Evolutionary conservation across 1,284 basidiomycete genomes (phyloP).

Genomic region (Tylopilus orsonianus): DNA sequence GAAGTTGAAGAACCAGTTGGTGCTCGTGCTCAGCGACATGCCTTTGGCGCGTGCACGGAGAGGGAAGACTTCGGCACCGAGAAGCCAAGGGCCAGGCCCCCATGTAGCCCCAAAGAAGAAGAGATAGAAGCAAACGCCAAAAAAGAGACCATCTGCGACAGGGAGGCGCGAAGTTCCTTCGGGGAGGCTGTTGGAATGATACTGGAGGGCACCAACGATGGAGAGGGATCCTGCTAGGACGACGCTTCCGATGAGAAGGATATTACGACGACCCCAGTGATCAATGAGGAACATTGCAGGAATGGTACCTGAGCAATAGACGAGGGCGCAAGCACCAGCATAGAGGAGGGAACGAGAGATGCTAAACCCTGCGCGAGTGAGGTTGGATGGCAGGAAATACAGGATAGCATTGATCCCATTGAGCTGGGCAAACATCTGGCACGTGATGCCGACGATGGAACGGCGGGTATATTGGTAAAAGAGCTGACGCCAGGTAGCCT

Average conservation of each 20-base stretch:
- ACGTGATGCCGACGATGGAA: conserved; percentile 47
- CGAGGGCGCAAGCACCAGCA: conserved; percentile 54
- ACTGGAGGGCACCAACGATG: conserved; percentile 46
- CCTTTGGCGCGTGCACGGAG: conserved; percentile 67
- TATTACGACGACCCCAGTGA: conserved; percentile 48
- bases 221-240: conserved; percentile 42
- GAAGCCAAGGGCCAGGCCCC: conserved; percentile 65
- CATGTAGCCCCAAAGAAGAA: conserved; percentile 55
- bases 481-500: conserved; percentile 45
- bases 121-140: conserved; percentile 43
- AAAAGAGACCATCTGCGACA: conserved; percentile 47
- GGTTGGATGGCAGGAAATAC: conserved; percentile 54
- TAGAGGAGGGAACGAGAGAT: conserved; percentile 46
- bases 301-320: conserved; percentile 58
- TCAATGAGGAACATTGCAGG: conserved; percentile 60
- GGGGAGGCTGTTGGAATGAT: conserved; percentile 41
- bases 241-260: conserved; percentile 50
- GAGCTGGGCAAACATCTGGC: conserved; percentile 55
- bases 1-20: conserved; percentile 60
- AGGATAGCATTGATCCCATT: conserved; percentile 60
- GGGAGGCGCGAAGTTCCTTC: conserved; percentile 34
- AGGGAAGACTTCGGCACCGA: conserved; percentile 65
- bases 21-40: conserved; percentile 60
- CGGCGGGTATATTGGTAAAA: conserved; percentile 49
- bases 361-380: conserved; percentile 50